phyloP scores from a whole-genome alignment of 805 yeast genomes.

The Brettanomyces custersianus region DNA sequence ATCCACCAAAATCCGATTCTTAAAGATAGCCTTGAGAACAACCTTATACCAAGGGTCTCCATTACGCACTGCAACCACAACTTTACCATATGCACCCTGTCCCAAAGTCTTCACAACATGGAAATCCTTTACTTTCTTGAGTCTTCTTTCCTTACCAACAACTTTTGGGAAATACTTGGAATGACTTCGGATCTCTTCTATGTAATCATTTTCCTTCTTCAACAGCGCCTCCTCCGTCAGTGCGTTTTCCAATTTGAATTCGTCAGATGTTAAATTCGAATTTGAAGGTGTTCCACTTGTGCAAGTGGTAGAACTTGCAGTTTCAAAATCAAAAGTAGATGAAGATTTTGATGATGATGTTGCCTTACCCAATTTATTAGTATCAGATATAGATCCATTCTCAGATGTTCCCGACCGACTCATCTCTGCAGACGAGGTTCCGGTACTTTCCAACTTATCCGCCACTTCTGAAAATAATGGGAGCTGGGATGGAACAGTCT shows the following conservation, averaged over 20 bases:
- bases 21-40: constrained; percentile 82
- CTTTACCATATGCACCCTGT: constrained; percentile 95
- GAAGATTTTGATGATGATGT: neutral
- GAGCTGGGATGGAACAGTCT: constrained; percentile 43
- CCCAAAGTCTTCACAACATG: constrained; percentile 72
- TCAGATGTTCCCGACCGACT: constrained; percentile 16
- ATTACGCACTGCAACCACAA: constrained; percentile 64
- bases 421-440: constrained; percentile 12
- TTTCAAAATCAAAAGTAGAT: neutral
- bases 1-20: constrained; percentile 88
- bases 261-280: constrained; percentile 5
- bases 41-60: constrained; percentile 56
- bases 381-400: neutral
- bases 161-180: constrained; percentile 43
- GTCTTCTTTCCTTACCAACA: constrained; percentile 63
- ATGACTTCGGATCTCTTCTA: constrained; percentile 26
- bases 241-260: constrained; percentile 15
- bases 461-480: constrained; percentile 34
- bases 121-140: constrained; percentile 66
- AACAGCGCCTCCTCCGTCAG: constrained; percentile 35
- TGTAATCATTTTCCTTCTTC: constrained; percentile 34
- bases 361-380: neutral
- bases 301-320: neutral
- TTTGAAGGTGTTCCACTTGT: neutral
- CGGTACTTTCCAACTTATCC: constrained; percentile 23